These are phyloP conservation scores for Agrocybe pediades DNA, from an alignment of 768 basidiomycete genomes.

Conservation along the genomic window DNA sequence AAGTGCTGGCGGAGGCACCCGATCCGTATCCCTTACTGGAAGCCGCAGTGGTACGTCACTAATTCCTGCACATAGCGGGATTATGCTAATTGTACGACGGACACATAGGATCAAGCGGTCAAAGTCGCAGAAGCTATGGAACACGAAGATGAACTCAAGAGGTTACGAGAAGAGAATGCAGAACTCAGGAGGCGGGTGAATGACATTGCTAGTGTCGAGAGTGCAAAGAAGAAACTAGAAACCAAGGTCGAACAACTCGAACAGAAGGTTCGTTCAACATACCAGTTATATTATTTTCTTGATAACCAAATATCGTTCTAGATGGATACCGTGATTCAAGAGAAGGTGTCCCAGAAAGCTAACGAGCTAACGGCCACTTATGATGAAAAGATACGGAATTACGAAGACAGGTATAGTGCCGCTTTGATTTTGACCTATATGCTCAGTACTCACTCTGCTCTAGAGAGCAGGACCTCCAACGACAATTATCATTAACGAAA, in stretches of 20 bases:
- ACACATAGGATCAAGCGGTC: constrained; percentile 84
- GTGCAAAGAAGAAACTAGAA: constrained; percentile 77
- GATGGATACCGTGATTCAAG: constrained; percentile 95
- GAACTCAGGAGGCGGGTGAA: constrained; percentile 71
- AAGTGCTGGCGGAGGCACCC: constrained; percentile 93
- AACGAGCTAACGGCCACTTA: constrained; percentile 97
- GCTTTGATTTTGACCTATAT: not conserved
- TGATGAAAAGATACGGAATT: constrained; percentile 94
- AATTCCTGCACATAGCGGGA: not conserved
- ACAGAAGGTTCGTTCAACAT: constrained; percentile 58
- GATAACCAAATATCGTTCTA: constrained; percentile 28
- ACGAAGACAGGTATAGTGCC: constrained; percentile 78
- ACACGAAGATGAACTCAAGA: constrained; percentile 71
- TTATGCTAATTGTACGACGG: not conserved
- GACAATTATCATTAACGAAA: constrained; percentile 87
- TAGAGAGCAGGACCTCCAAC: constrained; percentile 91
- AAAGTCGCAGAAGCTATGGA: constrained; percentile 82
- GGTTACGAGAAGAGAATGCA: constrained; percentile 79
- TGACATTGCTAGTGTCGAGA: constrained; percentile 66
- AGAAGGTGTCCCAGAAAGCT: constrained; percentile 89
- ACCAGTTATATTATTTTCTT: not conserved
- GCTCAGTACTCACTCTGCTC: not conserved
- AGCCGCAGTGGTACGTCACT: constrained; percentile 72
- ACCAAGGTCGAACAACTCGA: constrained; percentile 76
- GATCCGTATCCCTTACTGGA: constrained; percentile 97